Evolutionary conservation across 192 early-diverging fungal genomes (phyloP).

Genomic region (Chytriomyces sp.): DNA sequence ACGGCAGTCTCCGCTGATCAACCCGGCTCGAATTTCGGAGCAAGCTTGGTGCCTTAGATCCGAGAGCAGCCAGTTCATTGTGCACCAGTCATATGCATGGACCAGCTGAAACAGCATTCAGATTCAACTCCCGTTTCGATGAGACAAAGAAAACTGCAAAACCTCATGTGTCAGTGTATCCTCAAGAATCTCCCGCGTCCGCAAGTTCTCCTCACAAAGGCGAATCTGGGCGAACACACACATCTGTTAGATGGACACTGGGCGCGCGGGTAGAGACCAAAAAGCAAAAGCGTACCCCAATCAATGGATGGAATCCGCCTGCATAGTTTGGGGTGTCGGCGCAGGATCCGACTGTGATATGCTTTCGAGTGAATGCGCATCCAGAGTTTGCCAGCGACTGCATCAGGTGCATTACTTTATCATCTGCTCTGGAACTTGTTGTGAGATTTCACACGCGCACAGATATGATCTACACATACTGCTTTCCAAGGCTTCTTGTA

Average conservation of each 20-base stretch:
- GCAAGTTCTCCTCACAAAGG: conserved; percentile 10
- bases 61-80: conserved; percentile 24
- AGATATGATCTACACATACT: background rate
- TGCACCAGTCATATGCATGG: conserved; percentile 32
- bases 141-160: background rate
- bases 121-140: background rate
- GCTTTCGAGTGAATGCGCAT: conserved; percentile 22
- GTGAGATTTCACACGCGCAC: background rate
- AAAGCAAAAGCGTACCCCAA: conserved; percentile 16
- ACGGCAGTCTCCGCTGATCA: conserved; percentile 27
- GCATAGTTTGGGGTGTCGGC: background rate
- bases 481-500: background rate
- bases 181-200: background rate
- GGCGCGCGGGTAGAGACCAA: background rate
- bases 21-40: conserved; percentile 24
- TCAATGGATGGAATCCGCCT: conserved; percentile 26
- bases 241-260: background rate
- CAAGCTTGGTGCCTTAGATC: conserved; percentile 23
- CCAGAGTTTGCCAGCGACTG: background rate
- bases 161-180: conserved; percentile 31
- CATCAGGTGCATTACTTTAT: conserved; percentile 11
- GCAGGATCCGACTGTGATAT: conserved; percentile 10
- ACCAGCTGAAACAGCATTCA: conserved; percentile 10
- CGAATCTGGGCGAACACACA: conserved; percentile 8
- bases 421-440: conserved; percentile 5